A percentile compares a stretch with the other conserved stretches of the same genome.
phyloP scores from a whole-genome alignment of 129 eudicot species.

The Lactuca saligna region DNA sequence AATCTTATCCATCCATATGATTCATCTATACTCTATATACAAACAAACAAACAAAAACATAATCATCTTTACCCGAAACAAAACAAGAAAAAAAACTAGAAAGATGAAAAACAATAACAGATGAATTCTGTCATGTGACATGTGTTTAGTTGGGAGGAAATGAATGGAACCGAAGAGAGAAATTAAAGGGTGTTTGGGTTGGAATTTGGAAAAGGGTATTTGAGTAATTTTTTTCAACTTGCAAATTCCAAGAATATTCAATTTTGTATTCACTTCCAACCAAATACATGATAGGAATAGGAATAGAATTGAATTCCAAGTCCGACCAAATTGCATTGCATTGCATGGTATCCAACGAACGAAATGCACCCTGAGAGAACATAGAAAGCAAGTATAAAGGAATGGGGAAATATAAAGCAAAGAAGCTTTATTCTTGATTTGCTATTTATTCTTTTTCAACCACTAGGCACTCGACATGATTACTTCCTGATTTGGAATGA shows the following conservation, averaged over 20 bases:
- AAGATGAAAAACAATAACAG: too few species aligned
- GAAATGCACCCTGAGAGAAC: background rate
- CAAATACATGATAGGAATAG: background rate
- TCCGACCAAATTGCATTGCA: background rate
- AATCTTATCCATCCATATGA: background rate
- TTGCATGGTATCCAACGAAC: background rate
- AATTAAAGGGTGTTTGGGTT: too few species aligned
- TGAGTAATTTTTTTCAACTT: background rate
- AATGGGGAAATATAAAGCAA: constrained; percentile 24
- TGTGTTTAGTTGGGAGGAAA: too few species aligned
- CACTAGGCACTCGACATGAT: constrained; percentile 27
- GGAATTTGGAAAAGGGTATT: too few species aligned
- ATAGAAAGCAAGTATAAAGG: constrained; percentile 20
- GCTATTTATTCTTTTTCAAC: constrained; percentile 26
- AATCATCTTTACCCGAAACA: constrained; percentile 3
- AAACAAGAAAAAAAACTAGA: background rate
- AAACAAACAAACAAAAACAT: too few species aligned
- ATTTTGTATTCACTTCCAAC: too few species aligned
- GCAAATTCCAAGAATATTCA: too few species aligned
- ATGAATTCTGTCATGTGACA: too few species aligned
- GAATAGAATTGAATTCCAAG: constrained; percentile 20
- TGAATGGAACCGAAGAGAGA: too few species aligned
- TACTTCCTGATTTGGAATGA: constrained; percentile 38
- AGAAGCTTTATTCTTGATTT: constrained; percentile 37
- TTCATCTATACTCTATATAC: background rate